Conservation (phyloP, 2,329 filamentous ascomycete genomes). For the Paracorniculantispora psalliotae region DNA sequence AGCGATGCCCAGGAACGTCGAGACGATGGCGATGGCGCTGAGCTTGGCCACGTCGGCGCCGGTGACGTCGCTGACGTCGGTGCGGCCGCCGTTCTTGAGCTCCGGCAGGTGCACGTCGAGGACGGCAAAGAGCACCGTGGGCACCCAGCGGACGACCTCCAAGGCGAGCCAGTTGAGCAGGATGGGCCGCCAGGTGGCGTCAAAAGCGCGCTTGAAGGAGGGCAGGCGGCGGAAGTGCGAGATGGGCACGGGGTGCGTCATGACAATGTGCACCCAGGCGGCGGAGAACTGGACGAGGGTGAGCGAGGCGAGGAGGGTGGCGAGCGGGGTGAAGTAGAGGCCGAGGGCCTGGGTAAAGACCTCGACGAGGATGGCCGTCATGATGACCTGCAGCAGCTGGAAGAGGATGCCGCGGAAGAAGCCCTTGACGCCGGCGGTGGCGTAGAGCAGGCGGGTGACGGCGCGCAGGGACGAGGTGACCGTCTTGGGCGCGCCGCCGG, state of each 20-base stretch:
- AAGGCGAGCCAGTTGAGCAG: conserved; percentile 56
- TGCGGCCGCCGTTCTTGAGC: conserved; percentile 28
- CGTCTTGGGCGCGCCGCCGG: conserved; percentile 31
- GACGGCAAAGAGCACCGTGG: conserved; percentile 36
- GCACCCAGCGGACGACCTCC: conserved; percentile 44
- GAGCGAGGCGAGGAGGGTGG: conserved; percentile 54
- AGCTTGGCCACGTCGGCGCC: conserved; percentile 41
- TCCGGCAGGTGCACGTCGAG: conserved; percentile 40
- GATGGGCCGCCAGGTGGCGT: conserved; percentile 64
- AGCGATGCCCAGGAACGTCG: conserved; percentile 51
- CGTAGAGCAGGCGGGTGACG: conserved; percentile 51
- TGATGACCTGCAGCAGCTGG: conserved; percentile 34
- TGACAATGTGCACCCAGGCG: conserved; percentile 81
- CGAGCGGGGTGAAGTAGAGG: conserved; percentile 36
- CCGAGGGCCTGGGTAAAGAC: conserved; percentile 34
- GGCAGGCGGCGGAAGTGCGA: conserved; percentile 67
- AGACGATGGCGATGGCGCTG: conserved; percentile 39
- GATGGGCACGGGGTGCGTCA: conserved; percentile 61
- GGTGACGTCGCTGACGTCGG: conserved; percentile 29
- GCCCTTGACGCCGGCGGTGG: conserved; percentile 58
- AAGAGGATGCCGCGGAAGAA: conserved; percentile 65
- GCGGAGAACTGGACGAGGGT: conserved; percentile 64
- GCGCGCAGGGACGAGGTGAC: conserved; percentile 48
- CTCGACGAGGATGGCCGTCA: conserved; percentile 33
- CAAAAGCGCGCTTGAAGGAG: conserved; percentile 56